Base-by-base conservation (phyloP, 2,329 filamentous ascomycete genomes). In the Akanthomyces dipterigenus region DNA sequence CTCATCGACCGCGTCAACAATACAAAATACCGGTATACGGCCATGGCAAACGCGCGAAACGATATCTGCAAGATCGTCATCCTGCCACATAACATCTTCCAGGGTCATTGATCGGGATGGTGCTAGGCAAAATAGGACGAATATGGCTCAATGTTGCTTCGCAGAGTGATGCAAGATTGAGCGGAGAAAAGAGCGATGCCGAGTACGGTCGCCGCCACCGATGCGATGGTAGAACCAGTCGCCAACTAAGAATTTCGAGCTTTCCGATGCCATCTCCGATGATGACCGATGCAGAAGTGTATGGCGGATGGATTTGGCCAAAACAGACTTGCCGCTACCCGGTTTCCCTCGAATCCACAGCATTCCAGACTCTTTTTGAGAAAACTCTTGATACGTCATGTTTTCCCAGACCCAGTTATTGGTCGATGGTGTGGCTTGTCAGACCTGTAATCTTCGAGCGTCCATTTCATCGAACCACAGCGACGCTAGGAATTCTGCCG, bases 301-400 rank as follows among this genome's bases (percentile, higher is more conserved):
- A 11, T 56, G 28, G n/a, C 53, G 38, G 26, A 59, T 62, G n/a
- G 36, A 26, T 31, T 50, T 54, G 50, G 61, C 61, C 20, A 62
- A 28, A n/a, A 62, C 55, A 18, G 61, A 62, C 31, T 62, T 62
- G 8, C 61, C 61, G 20, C 55, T 62, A 7, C 61, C 61, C 7
- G 61, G 61, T 31, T 62, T 62, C 5, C 61, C 61, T n/a, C 43
- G 22, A 34, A 62, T 59, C 55, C 61, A 62, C 5, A 62, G 55
- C 22, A 62, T 45, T 5, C 55, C 55, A 26, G 18, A 38, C 14
- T 24, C 12, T 40, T 40, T 2, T 5, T 31, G n/a, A 2, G 12
- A 40, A 18, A 53, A 53, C n/a, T n/a, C n/a, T 5, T 2, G 18
- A 24, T 22, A 53, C 1, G 5, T n/a, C n/a, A 1, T 2, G 14